phyloP scores from a whole-genome alignment of 192 early-diverging fungal genomes.

The Cladochytrium replicatum region DNA sequence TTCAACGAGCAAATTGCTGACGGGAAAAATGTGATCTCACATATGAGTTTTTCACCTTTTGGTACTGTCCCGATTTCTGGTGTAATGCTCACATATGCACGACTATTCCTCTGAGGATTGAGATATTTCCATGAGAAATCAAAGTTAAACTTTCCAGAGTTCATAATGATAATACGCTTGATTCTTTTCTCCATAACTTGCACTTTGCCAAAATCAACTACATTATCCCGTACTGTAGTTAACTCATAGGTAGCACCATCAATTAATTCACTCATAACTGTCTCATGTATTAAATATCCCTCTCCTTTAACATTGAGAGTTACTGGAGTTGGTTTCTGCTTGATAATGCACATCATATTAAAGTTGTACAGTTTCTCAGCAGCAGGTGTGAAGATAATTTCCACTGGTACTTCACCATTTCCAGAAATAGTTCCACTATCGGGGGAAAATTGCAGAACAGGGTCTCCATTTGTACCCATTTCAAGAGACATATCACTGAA shows the following conservation, averaged over 20 bases:
- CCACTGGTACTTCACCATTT: constrained; percentile 37
- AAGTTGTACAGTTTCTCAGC: constrained; percentile 51
- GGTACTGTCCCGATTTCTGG: constrained; percentile 44
- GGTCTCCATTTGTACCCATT: constrained; percentile 17
- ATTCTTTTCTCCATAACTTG: constrained; percentile 47
- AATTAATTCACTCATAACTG: constrained; percentile 33
- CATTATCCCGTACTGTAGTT: constrained; percentile 20
- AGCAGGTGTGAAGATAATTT: constrained; percentile 40
- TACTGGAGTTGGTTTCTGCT: constrained; percentile 46
- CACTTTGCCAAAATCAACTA: constrained; percentile 45
- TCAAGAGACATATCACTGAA: constrained; percentile 47
- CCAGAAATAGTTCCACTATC: constrained; percentile 29
- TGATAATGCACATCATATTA: constrained; percentile 43
- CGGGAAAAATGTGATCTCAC: constrained; percentile 38
- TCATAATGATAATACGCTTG: constrained; percentile 37
- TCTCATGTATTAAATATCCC: constrained; percentile 50
- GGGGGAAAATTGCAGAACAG: constrained; percentile 37
- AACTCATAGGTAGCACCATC: constrained; percentile 37
- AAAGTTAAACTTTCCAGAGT: constrained; percentile 49
- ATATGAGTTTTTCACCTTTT: constrained; percentile 40
- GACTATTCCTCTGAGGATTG: constrained; percentile 12
- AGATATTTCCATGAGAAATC: constrained; percentile 43
- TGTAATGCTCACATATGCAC: constrained; percentile 15
- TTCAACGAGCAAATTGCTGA: constrained; percentile 21
- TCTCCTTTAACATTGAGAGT: constrained; percentile 53